Percentiles rank a stretch among this genome's conserved stretches.
Evolutionary conservation across 768 basidiomycete species (phyloP).

Genomic region (Calocybe indica): DNA sequence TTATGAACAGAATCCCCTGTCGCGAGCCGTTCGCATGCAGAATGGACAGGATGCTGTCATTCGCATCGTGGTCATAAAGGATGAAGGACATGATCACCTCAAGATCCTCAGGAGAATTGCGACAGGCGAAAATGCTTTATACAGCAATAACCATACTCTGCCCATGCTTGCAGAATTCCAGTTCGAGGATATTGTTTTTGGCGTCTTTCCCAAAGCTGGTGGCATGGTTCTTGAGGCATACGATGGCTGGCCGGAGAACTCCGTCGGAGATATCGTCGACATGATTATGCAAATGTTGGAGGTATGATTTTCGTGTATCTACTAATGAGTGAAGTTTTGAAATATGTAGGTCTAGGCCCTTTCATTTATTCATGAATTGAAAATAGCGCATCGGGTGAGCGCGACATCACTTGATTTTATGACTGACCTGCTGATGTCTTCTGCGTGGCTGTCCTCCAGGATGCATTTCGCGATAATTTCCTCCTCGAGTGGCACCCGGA

Average conservation of each 20-base stretch:
- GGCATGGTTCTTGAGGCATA: slow-evolving; percentile 3
- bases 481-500: too few species aligned
- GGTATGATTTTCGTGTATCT: neutral
- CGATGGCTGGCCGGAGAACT: slow-evolving; percentile 19
- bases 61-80: slow-evolving; percentile 5
- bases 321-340: too few species aligned
- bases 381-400: too few species aligned
- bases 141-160: slow-evolving; percentile 18
- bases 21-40: slow-evolving; percentile 8
- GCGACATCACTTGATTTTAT: too few species aligned
- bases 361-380: too few species aligned
- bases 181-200: slow-evolving; percentile 21
- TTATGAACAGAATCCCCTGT: neutral
- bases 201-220: slow-evolving; percentile 19
- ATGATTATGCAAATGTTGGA: slow-evolving; percentile 20
- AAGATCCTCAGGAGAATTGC: slow-evolving; percentile 15
- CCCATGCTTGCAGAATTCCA: slow-evolving; percentile 19
- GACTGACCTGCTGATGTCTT: too few species aligned
- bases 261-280: slow-evolving; percentile 21
- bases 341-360: too few species aligned
- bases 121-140: slow-evolving; percentile 7
- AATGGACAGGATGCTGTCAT: slow-evolving; percentile 14
- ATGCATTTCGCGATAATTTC: too few species aligned
- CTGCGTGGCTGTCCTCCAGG: too few species aligned
- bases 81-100: slow-evolving; percentile 16